Base-by-base conservation (phyloP, 2,329 filamentous ascomycete species). In the Talaromyces sp. region DNA sequence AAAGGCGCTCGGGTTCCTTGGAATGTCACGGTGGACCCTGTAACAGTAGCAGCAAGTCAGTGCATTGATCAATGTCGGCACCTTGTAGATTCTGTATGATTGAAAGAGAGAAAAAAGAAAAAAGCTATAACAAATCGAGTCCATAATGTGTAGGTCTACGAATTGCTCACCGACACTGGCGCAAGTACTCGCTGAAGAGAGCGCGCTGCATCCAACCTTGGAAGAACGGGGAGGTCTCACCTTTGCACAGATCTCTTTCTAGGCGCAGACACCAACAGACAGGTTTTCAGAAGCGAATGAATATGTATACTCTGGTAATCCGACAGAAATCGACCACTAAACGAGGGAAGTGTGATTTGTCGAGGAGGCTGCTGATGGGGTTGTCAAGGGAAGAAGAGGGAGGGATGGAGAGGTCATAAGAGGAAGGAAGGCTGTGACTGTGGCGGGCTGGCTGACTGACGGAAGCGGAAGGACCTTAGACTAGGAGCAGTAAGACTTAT, bases 391-490 rank as follows among this genome's bases (percentile, higher is more conserved):
- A 33, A 46, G 57, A 35, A 48, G 21, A 5, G n/a, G 28, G 25
- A 31, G 57, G 21, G 57, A 33, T 18, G 40, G 28, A 48, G 21
- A 40, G 57, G 14, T 28, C 37, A 58, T 42, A 46, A 46, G 37
- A 46, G 39, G 57, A 25, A 33, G 37, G 37, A 25, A 25, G 21
- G 56, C 46, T 57, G 14, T n/a, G n/a, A 25, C 48, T 28, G 18
- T 35, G 16, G 50, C 50, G 50, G 50, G 50, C 31, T 35, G 31
- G 54, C 54, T 57, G 50, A 55, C 31, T 55, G 54, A 57, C 54
- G 54, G 37, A 57, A 42, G 37, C 54, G 54, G 54, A 57, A 57
- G 35, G 35, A 39, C 54, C 23, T n/a, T n/a, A n/a, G n/a, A n/a
- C n/a, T 31, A 25, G 40, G n/a, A 11, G 21, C 3, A 18, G 12